Conservation (phyloP, 1,284 basidiomycete genomes). For the Neolentinus lepideus region DNA sequence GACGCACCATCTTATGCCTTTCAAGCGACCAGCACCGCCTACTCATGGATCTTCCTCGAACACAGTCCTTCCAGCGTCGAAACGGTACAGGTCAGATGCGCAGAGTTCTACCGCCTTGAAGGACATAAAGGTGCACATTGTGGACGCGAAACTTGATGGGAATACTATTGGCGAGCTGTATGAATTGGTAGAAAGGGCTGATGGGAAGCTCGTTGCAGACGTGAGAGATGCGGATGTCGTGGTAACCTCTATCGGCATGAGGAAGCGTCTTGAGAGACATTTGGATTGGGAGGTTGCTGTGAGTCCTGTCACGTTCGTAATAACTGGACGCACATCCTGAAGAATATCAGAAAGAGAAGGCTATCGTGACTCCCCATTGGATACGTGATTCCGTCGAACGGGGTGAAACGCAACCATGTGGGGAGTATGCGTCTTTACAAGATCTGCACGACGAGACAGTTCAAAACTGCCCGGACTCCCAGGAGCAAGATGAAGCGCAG, state of each 20-base stretch:
- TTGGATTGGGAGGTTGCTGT: slow-evolving; percentile 57
- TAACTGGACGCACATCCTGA: neutral
- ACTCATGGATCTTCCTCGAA: neutral
- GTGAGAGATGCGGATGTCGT: slow-evolving; percentile 54
- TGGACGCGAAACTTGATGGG: slow-evolving; percentile 52
- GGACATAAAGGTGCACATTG: slow-evolving; percentile 38
- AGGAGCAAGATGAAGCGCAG: neutral
- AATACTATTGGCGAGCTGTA: slow-evolving; percentile 38
- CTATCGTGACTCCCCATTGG: slow-evolving; percentile 64
- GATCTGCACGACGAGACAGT: slow-evolving; percentile 40
- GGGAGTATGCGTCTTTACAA: slow-evolving; percentile 44
- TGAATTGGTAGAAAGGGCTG: slow-evolving; percentile 35
- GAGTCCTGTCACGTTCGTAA: slow-evolving; percentile 19
- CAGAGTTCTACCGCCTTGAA: slow-evolving; percentile 7
- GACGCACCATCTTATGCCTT: neutral
- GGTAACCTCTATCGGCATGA: slow-evolving; percentile 58
- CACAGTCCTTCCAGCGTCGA: neutral
- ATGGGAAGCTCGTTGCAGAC: slow-evolving; percentile 29
- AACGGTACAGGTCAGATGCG: neutral
- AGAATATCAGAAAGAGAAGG: slow-evolving; percentile 47
- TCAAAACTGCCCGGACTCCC: slow-evolving; percentile 31
- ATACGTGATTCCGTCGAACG: slow-evolving; percentile 45
- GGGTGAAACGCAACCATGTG: slow-evolving; percentile 38
- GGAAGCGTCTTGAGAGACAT: slow-evolving; percentile 61
- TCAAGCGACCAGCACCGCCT: slow-evolving; percentile 1